phyloP scores from a whole-genome alignment of 2,329 filamentous ascomycete species.

The Arthrobotrys megalospora region DNA sequence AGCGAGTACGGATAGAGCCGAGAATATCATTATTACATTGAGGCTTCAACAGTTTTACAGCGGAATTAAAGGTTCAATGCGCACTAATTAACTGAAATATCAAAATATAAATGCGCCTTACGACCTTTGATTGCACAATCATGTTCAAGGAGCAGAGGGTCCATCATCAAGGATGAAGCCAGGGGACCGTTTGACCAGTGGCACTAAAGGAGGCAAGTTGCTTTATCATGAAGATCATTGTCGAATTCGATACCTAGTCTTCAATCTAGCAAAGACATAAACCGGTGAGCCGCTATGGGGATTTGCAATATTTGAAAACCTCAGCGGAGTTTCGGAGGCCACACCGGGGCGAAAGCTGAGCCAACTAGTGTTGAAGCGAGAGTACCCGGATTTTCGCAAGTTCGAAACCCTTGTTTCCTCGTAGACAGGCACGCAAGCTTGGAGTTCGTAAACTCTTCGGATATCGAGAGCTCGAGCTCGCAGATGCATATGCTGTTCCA shows the following conservation, averaged over 20 bases:
- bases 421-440: not conserved
- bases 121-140: no score
- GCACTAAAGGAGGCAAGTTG: not conserved
- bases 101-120: no score
- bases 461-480: conserved; percentile 1
- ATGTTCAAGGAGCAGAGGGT: not conserved
- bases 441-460: not conserved
- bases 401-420: not conserved
- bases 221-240: conserved; percentile 11
- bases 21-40: not conserved
- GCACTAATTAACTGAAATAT: no score
- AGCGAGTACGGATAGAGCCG: not conserved
- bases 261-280: conserved; percentile 8
- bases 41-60: no score
- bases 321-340: conserved; percentile 21
- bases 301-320: conserved; percentile 4
- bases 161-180: not conserved
- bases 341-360: not conserved
- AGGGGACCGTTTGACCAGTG: not conserved
- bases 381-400: conserved; percentile 1
- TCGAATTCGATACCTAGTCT: not conserved
- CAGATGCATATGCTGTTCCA: not conserved
- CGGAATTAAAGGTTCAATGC: no score
- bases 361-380: not conserved
- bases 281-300: not conserved